phyloP scores from a whole-genome alignment of 2,329 filamentous ascomycete species.

The Claviceps monticola region DNA sequence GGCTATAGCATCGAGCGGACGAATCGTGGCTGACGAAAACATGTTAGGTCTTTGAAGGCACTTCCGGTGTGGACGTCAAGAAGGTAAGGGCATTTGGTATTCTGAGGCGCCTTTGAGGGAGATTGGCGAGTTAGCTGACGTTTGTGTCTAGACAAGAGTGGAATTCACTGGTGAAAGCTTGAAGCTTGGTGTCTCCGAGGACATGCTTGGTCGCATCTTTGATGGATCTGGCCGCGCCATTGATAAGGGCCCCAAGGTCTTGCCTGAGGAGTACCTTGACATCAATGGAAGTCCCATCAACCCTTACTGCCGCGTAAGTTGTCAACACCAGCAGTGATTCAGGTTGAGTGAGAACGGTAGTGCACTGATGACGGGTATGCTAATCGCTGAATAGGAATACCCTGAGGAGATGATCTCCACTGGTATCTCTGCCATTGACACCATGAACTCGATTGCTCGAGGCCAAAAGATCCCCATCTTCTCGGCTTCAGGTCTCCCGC shows the following conservation, averaged over 20 bases:
- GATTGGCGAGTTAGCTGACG: slow-evolving; percentile 12
- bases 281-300: slow-evolving; percentile 99
- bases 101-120: not conserved
- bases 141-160: slow-evolving; percentile 62
- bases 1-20: slow-evolving; percentile 1
- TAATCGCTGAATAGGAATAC: slow-evolving; percentile 53
- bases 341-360: not conserved
- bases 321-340: not conserved
- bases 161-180: slow-evolving; percentile 94
- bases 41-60: slow-evolving; percentile 85
- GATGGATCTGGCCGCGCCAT: slow-evolving; percentile 96
- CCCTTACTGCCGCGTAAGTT: slow-evolving; percentile 75
- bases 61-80: slow-evolving; percentile 94
- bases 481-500: slow-evolving; percentile 92
- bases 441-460: slow-evolving; percentile 95
- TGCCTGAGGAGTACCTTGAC: slow-evolving; percentile 95
- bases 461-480: slow-evolving; percentile 99
- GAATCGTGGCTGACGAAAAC: slow-evolving; percentile 11
- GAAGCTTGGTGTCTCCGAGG: slow-evolving; percentile 97
- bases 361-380: not conserved
- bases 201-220: slow-evolving; percentile 98
- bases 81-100: slow-evolving; percentile 48
- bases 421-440: slow-evolving; percentile 97
- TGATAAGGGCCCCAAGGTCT: slow-evolving; percentile 95
- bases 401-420: slow-evolving; percentile 99